These are phyloP conservation scores for Jaltomata sinuosa DNA, from an alignment of 257 asterid genomes.

Conservation along the genomic window DNA sequence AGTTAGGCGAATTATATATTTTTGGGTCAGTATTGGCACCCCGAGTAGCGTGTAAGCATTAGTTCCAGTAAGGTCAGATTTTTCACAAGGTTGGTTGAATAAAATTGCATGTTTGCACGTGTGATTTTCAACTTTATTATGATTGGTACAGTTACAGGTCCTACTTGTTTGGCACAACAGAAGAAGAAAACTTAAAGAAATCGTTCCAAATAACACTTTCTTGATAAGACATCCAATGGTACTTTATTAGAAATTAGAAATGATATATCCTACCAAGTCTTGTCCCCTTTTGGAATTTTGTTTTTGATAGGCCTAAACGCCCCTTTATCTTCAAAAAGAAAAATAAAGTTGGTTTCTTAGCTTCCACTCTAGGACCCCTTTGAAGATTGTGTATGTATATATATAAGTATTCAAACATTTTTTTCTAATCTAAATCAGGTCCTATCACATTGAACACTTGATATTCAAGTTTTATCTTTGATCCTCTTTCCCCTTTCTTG, in stretches of 20 bases:
- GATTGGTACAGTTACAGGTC: conserved; percentile 9
- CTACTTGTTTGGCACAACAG: conserved; percentile 10
- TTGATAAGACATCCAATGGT: neutral
- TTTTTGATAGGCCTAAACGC: neutral
- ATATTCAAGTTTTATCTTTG: conserved; percentile 23
- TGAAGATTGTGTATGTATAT: conserved; percentile 4
- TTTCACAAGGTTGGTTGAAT: neutral
- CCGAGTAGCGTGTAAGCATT: neutral
- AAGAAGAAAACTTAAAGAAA: neutral
- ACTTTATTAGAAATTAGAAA: neutral
- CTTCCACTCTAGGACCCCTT: conserved; percentile 26
- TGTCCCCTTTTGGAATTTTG: conserved; percentile 14
- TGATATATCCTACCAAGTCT: neutral
- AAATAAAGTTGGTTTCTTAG: conserved; percentile 37
- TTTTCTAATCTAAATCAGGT: neutral
- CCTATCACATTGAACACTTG: conserved; percentile 33
- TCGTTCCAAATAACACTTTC: conserved; percentile 6
- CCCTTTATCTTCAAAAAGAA: conserved; percentile 14
- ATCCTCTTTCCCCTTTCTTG: conserved; percentile 3
- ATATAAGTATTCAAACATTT: conserved; percentile 5
- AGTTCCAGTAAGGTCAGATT: neutral
- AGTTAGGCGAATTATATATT: neutral
- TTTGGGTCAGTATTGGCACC: neutral
- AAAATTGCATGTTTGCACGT: neutral
- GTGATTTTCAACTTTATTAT: neutral